A percentile compares a stretch with the other conserved stretches of the same genome.
phyloP scores from a whole-genome alignment of 225 moss, liverwort and hornwort species.

The Antitrichia curtipendula region DNA sequence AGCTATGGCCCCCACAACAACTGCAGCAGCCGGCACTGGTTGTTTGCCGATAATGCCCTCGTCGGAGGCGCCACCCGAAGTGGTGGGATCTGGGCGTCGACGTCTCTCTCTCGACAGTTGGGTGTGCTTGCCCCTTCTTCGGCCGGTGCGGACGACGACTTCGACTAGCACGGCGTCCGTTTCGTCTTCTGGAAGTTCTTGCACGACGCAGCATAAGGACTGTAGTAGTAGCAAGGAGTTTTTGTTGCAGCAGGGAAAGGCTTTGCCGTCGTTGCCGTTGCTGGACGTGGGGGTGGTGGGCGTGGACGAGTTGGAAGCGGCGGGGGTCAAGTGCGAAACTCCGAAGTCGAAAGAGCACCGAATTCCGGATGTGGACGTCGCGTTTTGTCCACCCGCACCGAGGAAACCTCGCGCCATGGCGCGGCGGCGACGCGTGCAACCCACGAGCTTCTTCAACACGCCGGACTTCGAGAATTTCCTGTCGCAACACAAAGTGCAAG shows the following conservation, averaged over 20 bases:
- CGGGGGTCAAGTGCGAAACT: slow-evolving; percentile 1
- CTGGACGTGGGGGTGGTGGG: neutral
- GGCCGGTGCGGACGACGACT: slow-evolving; percentile 12
- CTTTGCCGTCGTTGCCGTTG: neutral
- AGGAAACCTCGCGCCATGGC: slow-evolving; percentile 39
- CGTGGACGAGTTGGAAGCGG: neutral
- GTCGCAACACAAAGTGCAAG: slow-evolving; percentile 26
- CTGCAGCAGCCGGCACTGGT: neutral
- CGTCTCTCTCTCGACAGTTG: slow-evolving; percentile 29
- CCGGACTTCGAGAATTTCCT: slow-evolving; percentile 39
- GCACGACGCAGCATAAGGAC: neutral
- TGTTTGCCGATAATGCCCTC: slow-evolving; percentile 4
- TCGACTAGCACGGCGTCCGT: neutral
- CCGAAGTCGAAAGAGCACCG: slow-evolving; percentile 44
- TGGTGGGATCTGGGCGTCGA: slow-evolving; percentile 14
- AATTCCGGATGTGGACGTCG: slow-evolving; percentile 35
- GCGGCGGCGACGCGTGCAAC: slow-evolving; percentile 20
- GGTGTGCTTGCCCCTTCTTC: slow-evolving; percentile 23
- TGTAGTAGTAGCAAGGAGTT: neutral
- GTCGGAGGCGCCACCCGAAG: neutral
- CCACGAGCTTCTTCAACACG: slow-evolving; percentile 31
- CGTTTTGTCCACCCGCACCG: slow-evolving; percentile 30
- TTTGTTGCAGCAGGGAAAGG: neutral
- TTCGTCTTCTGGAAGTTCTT: neutral
- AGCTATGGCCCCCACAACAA: neutral